These are phyloP conservation scores for Zychaea mexicana DNA, from an alignment of 371 early-diverging fungal species.

Conservation along the genomic window DNA sequence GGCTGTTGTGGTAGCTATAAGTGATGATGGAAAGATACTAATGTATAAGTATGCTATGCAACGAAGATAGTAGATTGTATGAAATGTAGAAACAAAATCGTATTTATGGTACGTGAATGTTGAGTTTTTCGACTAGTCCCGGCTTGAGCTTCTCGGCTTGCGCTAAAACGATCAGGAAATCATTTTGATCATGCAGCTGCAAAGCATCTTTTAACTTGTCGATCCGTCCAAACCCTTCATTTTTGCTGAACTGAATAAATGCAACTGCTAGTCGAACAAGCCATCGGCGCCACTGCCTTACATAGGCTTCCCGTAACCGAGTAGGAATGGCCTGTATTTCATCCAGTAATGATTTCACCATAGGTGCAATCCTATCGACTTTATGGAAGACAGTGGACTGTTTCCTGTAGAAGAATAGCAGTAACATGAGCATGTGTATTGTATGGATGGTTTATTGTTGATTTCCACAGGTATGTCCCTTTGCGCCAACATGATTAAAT, in stretches of 20 bases:
- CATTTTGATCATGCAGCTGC: conserved; percentile 29
- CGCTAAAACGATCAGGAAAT: conserved; percentile 54
- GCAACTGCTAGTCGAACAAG: conserved; percentile 48
- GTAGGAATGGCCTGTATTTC: conserved; percentile 48
- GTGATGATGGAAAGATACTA: too few relatives aligned
- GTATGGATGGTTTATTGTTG: too few relatives aligned
- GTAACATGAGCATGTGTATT: too few relatives aligned
- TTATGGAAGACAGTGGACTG: conserved; percentile 34
- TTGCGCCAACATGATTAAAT: too few relatives aligned
- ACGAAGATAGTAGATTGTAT: neutral
- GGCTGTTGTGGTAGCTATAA: too few relatives aligned
- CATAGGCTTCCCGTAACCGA: conserved; percentile 56
- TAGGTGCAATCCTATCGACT: conserved; percentile 50
- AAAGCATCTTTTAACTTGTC: conserved; percentile 33
- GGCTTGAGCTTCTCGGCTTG: conserved; percentile 60
- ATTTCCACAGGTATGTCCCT: too few relatives aligned
- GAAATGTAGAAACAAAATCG: neutral
- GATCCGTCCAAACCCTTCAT: conserved; percentile 31
- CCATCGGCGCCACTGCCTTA: conserved; percentile 57
- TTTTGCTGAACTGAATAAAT: conserved; percentile 53
- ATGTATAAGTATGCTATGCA: neutral
- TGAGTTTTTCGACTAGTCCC: conserved; percentile 39
- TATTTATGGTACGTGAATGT: neutral
- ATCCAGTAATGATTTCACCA: conserved; percentile 53
- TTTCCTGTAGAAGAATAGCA: too few relatives aligned